Base-by-base conservation (phyloP, 1,139 yeast genomes). In the Yamadazyma friedrichii region DNA sequence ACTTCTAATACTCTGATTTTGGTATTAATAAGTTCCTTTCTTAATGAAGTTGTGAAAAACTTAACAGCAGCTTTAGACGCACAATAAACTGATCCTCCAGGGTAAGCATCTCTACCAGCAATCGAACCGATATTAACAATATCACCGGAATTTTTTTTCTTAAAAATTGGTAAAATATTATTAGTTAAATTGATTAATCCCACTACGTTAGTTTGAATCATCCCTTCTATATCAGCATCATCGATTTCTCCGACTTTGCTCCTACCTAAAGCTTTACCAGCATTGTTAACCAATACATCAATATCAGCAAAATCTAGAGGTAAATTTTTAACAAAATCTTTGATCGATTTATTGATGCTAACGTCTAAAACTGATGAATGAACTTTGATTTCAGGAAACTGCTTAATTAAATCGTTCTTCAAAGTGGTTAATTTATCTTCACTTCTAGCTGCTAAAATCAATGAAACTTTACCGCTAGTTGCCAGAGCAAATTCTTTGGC, bases 211-310 rank as follows among this genome's bases (percentile, higher is more conserved):
- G 94, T 86, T 50, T 77, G 72, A 56, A 82, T 73, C 84, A 84
- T 83, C 30, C 76, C 78, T 38, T 73, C 71, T 38, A 86, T 69
- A 50, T 85, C 93, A 2, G 63, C 61, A 22, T 67, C 65, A 2
- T 61, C 56, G 42, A 85, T 74, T 2, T 66, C 67, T 11, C 93
- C 94, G 24, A 86, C 86, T 32, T 63, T 58, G 26, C 78, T 89
- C 36, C 65, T 65, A 20, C 95, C 95, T 38, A 79, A 66, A 1
- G 93, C 95, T 62, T 83, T 76, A 31, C 95, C 95, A 6, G 95
- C 94, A 58, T 87, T 88, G 68, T 88, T 88, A 46, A 88, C 67
- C 43, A 88, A 70, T 29, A 88, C 76, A 58, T 82, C 88, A 46
- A 81, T 73, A 47, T 76, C 80, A 34, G 71, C 60, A 54, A 78